Conservation (phyloP, 1,284 basidiomycete species). For the Trametes pubescens region DNA sequence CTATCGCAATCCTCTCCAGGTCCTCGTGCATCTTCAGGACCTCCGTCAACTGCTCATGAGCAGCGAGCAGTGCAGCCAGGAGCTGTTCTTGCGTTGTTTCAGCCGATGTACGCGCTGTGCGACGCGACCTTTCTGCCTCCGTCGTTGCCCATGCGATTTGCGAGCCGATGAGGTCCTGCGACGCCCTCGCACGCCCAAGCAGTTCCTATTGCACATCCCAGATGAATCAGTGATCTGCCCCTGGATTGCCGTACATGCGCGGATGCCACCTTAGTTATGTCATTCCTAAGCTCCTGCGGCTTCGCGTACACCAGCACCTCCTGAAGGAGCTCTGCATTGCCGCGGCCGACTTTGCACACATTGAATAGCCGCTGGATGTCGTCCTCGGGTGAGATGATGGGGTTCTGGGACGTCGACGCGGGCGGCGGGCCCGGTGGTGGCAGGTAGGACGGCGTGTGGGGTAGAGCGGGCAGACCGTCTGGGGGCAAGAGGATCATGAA, state of each 20-base stretch:
- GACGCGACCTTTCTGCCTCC: slow-evolving; percentile 66
- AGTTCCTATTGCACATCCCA: slow-evolving; percentile 63
- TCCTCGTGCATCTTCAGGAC: slow-evolving; percentile 66
- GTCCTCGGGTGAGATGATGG: slow-evolving; percentile 65
- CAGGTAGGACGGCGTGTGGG: slow-evolving; percentile 22
- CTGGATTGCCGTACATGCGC: neutral
- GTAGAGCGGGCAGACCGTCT: slow-evolving; percentile 27
- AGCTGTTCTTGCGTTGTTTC: slow-evolving; percentile 65
- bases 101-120: slow-evolving; percentile 22
- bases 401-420: slow-evolving; percentile 11
- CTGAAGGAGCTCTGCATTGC: slow-evolving; percentile 72
- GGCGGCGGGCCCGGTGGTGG: slow-evolving; percentile 11
- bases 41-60: slow-evolving; percentile 61
- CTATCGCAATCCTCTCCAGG: slow-evolving; percentile 64
- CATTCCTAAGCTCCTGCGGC: slow-evolving; percentile 67
- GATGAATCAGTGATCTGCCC: neutral
- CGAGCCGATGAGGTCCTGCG: slow-evolving; percentile 74
- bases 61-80: slow-evolving; percentile 67
- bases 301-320: slow-evolving; percentile 70
- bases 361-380: slow-evolving; percentile 78
- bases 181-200: slow-evolving; percentile 67
- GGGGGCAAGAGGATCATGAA: slow-evolving; percentile 35
- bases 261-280: slow-evolving; percentile 57
- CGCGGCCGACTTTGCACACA: slow-evolving; percentile 77
- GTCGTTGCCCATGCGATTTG: slow-evolving; percentile 84